Evolutionary conservation across 352 stramenopile species (phyloP).

Genomic region (Phytophthora ramorum): DNA sequence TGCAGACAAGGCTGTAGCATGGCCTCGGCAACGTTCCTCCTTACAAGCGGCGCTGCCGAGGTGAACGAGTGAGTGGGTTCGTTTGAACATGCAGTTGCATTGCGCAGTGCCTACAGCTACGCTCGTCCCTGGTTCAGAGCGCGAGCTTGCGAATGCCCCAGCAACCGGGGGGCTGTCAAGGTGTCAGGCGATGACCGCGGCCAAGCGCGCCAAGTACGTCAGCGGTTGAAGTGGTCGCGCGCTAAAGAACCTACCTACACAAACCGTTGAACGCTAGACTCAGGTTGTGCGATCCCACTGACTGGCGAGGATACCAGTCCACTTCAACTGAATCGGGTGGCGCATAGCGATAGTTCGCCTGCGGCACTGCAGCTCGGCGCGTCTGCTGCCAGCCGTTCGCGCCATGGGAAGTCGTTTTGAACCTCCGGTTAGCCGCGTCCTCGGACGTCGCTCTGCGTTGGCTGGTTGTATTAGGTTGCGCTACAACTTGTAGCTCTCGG

Average conservation of each 20-base stretch:
- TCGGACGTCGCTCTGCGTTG: background rate
- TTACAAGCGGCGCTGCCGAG: too few species aligned
- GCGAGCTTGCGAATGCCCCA: too few species aligned
- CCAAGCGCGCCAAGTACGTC: background rate
- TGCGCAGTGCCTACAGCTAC: too few species aligned
- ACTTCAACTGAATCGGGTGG: background rate
- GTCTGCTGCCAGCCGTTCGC: background rate
- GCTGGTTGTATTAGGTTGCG: too few species aligned
- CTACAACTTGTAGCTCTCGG: too few species aligned
- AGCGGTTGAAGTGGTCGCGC: slow-evolving; percentile 8
- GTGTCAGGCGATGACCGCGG: background rate
- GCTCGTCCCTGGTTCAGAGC: too few species aligned
- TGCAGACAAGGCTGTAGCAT: background rate
- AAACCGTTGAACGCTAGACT: background rate
- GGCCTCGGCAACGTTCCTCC: too few species aligned
- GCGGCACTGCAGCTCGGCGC: background rate
- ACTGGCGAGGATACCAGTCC: background rate
- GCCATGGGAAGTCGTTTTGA: background rate
- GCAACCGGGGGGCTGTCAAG: too few species aligned
- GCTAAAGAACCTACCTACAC: slow-evolving; percentile 15
- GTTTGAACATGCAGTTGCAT: too few species aligned
- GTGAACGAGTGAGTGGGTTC: too few species aligned
- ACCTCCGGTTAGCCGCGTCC: background rate
- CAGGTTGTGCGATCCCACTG: background rate
- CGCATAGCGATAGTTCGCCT: background rate